These are phyloP conservation scores for Helianthus tuberosus DNA, from an alignment of 129 eudicot species.

Conservation along the genomic window DNA sequence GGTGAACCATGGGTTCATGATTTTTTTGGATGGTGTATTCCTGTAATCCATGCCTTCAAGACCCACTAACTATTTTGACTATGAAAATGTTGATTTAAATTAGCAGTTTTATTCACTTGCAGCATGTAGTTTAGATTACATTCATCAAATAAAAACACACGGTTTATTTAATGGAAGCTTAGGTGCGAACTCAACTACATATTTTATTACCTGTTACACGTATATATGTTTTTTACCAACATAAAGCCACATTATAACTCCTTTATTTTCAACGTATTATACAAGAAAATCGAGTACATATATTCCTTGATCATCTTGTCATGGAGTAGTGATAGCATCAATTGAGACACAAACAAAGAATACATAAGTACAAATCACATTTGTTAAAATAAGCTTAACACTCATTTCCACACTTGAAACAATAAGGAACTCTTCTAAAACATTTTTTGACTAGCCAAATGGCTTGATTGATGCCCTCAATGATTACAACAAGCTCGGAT, in stretches of 20 bases:
- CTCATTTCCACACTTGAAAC: constrained; percentile 55
- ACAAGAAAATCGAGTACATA: background rate
- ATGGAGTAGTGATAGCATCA: constrained; percentile 27
- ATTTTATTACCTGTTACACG: background rate
- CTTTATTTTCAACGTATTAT: background rate
- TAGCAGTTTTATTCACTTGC: no score
- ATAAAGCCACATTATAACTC: background rate
- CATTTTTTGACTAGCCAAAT: constrained; percentile 44
- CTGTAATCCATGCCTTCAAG: no score
- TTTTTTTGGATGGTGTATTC: no score
- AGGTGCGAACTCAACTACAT: no score
- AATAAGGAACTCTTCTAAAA: constrained; percentile 56
- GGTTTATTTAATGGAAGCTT: no score
- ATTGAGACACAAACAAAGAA: background rate
- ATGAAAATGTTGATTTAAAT: no score
- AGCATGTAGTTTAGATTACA: no score
- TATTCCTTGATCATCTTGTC: background rate
- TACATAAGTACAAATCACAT: background rate
- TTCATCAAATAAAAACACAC: no score
- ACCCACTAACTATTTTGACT: no score
- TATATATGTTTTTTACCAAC: no score
- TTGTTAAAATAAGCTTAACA: background rate
- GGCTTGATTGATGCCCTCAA: constrained; percentile 29
- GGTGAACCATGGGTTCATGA: no score
- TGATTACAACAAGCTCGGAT: constrained; percentile 36